Conservation (phyloP, 2,329 filamentous ascomycete genomes). For the Penicillium sumatraense region DNA sequence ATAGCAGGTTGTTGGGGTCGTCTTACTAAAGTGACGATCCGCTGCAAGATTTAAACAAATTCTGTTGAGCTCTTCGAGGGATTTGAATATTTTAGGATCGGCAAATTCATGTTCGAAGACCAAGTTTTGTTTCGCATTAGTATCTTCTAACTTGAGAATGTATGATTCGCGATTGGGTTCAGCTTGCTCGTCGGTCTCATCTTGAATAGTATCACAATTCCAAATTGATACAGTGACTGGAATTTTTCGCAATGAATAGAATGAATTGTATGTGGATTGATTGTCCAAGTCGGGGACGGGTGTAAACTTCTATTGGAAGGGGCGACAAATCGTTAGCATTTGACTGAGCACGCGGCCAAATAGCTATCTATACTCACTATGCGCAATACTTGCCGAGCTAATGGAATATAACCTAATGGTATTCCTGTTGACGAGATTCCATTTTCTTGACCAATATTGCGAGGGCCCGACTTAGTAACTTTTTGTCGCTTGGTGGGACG, state of each 20-base stretch:
- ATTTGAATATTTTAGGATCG: conserved; percentile 16
- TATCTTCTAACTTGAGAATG: conserved; percentile 26
- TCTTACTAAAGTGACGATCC: conserved; percentile 30
- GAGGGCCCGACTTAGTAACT: conserved; percentile 18
- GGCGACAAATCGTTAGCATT: conserved; percentile 11
- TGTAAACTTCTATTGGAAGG: conserved; percentile 25
- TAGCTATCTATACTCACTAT: conserved; percentile 30
- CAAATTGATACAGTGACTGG: conserved; percentile 28
- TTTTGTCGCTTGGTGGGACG: conserved; percentile 41
- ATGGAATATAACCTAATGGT: conserved; percentile 38
- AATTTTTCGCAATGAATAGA: conserved; percentile 5
- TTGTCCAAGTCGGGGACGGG: not conserved
- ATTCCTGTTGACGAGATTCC: conserved; percentile 20
- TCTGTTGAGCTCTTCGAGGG: conserved; percentile 31
- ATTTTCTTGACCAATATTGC: conserved; percentile 22
- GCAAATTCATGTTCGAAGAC: conserved; percentile 26
- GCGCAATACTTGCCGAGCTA: conserved; percentile 34
- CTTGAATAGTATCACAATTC: not conserved
- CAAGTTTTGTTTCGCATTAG: conserved; percentile 15
- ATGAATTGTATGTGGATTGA: not conserved
- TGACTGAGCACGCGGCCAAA: not conserved
- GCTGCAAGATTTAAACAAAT: conserved; percentile 26
- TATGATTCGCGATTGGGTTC: conserved; percentile 11
- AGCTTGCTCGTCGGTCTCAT: not conserved
- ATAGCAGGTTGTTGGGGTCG: conserved; percentile 35